phyloP scores from a whole-genome alignment of 148 eudicot species.

The Fagopyrum esculentum region DNA sequence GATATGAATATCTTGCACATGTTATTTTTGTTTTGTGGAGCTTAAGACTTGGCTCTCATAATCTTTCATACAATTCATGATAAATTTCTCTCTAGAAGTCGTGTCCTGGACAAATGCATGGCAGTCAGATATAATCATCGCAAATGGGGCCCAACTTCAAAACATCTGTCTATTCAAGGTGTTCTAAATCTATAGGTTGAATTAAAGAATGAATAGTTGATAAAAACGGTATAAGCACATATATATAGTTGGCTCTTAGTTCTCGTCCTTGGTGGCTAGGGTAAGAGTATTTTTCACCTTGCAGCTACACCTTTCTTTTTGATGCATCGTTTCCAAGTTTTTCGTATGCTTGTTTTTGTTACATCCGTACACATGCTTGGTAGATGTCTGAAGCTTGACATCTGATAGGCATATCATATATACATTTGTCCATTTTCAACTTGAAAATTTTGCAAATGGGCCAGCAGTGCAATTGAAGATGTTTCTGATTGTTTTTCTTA shows the following conservation, averaged over 20 bases:
- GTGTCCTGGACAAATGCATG: neutral
- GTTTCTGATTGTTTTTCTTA: neutral
- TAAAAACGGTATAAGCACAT: neutral
- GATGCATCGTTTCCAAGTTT: neutral
- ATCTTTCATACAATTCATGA: neutral
- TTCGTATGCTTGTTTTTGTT: neutral
- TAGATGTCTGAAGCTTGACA: neutral
- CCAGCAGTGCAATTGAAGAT: neutral
- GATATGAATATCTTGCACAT: neutral
- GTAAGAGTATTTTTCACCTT: neutral
- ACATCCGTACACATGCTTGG: neutral
- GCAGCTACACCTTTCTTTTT: neutral
- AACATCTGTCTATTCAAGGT: neutral
- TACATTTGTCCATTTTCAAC: neutral
- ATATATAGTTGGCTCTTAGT: neutral
- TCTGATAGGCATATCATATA: neutral
- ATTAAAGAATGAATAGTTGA: neutral
- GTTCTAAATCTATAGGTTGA: neutral
- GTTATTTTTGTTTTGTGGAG: neutral
- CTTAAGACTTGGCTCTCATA: neutral
- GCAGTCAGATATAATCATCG: neutral
- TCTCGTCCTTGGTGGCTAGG: neutral
- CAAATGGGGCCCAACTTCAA: neutral
- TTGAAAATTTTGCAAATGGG: neutral
- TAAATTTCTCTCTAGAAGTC: neutral